A percentile compares a stretch with the other conserved stretches of the same genome.
These are phyloP conservation scores for Trichoderma citrinoviride DNA, from an alignment of 2,329 filamentous ascomycete species.

Conservation along the genomic window DNA sequence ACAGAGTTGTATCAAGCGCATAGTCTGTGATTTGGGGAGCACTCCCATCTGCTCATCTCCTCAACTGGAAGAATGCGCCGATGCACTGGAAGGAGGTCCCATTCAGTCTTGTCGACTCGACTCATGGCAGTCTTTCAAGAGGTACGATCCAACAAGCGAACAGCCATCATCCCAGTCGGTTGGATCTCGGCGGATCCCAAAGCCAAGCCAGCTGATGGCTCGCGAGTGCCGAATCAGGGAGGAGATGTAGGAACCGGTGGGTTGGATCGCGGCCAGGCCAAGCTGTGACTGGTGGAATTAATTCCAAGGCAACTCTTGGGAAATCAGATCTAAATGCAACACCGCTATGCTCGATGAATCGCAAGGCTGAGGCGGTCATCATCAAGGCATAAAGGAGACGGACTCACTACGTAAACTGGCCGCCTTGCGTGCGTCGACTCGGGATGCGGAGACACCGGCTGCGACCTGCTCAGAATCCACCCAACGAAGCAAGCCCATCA, in stretches of 20 bases:
- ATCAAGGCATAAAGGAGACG: no score
- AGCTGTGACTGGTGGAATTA: conserved; percentile 22
- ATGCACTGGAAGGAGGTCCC: no score
- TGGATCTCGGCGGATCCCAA: conserved; percentile 20
- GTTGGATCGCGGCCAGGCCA: neutral
- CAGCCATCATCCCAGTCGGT: neutral
- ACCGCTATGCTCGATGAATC: neutral
- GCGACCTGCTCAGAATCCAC: neutral
- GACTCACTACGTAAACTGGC: neutral
- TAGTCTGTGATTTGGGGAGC: neutral
- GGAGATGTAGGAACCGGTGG: neutral
- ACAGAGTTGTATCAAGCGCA: neutral
- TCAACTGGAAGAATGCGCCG: neutral
- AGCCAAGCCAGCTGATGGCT: neutral
- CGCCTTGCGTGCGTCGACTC: neutral
- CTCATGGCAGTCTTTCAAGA: no score
- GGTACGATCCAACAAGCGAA: neutral
- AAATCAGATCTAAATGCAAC: neutral
- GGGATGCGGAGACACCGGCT: neutral
- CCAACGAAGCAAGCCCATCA: neutral
- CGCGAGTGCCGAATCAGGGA: neutral
- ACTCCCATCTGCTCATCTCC: neutral
- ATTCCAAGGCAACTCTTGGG: neutral
- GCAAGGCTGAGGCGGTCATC: neutral
- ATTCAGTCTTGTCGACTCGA: no score